Base-by-base conservation (phyloP, 1,139 yeast species). In the Yamadazyma siamensis region DNA sequence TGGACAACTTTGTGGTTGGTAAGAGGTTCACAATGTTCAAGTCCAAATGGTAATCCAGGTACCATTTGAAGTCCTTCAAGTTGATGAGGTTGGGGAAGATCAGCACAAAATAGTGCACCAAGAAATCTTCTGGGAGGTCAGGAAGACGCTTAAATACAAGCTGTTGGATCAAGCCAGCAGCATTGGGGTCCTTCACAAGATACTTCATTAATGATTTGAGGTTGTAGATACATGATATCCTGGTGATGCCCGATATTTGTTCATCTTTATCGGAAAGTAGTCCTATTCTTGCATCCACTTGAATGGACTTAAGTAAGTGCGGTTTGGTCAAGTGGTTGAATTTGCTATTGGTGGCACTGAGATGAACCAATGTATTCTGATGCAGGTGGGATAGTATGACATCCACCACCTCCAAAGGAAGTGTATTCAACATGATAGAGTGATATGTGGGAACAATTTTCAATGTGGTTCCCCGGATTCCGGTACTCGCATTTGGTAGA, bases 121-220 rank as follows among this genome's bases (percentile, higher is more conserved):
- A 33, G 23, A 45, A 47, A 16, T 49, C 42, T 32, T 55, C 61
- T 3, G 60, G 56, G 11, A 58, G 38, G 42, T 57, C 64, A 9
- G 64, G 63, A 15, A 54, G 32, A 7, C 40, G 33, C 12, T 38
- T 37, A 26, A 52, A 45, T 8, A 45, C 34, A 15, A 54, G 33
- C 4, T 36, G 38, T 28, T 43, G 41, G 6, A 57, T 35, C 12
- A 36, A 39, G 6, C 19, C 26, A 21, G 54, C 46, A 24, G 36
- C 40, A 9, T 33, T 23, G 4, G 45, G 43, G 14, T 40, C 29
- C 7, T 27, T 28, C 4, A 32, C 24, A 15, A 54, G 33, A 16
- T 34, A 38, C 23, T 49, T 54, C 23, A 56, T 43, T 10, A 58
- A 41, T 7, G 36, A 28, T 19, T 50, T 51, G 22, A 58, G 39